Percentiles rank a stretch among this genome's conserved stretches.
Evolutionary conservation across 1,284 basidiomycete genomes (phyloP).

Genomic region (Ceratobasidium sp.): DNA sequence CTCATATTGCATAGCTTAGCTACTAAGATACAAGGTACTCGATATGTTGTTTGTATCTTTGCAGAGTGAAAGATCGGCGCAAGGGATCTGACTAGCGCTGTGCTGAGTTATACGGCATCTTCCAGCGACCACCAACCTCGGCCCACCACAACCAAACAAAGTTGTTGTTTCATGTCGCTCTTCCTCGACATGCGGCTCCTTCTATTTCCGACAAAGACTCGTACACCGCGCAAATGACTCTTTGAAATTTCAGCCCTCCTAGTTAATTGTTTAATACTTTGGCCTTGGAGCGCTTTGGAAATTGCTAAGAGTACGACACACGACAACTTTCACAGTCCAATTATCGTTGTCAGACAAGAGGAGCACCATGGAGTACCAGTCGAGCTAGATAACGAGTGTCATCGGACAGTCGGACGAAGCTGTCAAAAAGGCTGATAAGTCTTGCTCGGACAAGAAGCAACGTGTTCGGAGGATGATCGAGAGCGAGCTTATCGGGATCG

Average conservation of each 20-base stretch:
- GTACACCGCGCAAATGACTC: not conserved
- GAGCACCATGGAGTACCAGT: not conserved
- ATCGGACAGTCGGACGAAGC: slow-evolving; percentile 27
- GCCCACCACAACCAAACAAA: not conserved
- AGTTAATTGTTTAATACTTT: not conserved
- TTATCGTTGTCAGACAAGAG: too few species aligned
- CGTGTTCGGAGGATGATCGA: slow-evolving; percentile 21
- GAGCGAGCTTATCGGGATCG: not conserved
- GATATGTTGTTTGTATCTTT: too few species aligned
- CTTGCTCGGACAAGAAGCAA: slow-evolving; percentile 2
- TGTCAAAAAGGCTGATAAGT: slow-evolving; percentile 33
- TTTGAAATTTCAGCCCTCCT: not conserved
- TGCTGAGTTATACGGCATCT: not conserved
- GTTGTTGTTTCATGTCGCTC: not conserved
- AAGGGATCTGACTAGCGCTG: not conserved
- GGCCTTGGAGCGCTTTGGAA: not conserved
- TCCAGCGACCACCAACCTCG: too few species aligned
- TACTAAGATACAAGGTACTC: too few species aligned
- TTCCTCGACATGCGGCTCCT: not conserved
- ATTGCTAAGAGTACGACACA: not conserved
- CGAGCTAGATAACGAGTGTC: not conserved
- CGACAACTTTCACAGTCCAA: not conserved
- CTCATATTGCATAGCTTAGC: too few species aligned
- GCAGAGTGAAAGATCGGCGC: too few species aligned
- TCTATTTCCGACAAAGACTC: not conserved